Evolutionary conservation across 2,329 filamentous ascomycete genomes (phyloP).

Genomic region (Juglanconis sp.): DNA sequence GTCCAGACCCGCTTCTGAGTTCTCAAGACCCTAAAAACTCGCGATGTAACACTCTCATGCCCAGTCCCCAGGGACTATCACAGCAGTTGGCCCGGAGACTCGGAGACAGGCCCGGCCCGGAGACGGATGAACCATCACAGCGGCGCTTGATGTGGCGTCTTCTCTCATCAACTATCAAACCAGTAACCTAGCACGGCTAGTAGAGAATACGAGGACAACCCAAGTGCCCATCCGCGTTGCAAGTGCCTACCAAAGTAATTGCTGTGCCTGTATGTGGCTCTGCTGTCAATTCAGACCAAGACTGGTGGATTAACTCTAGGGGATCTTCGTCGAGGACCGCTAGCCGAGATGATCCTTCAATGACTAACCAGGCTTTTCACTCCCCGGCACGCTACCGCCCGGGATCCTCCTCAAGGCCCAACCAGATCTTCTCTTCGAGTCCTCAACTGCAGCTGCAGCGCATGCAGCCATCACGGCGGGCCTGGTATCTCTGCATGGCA

Average conservation of each 20-base stretch:
- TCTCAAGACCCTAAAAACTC: no score
- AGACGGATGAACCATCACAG: neutral
- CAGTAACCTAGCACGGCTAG: no score
- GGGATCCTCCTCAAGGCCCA: neutral
- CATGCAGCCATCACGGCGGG: neutral
- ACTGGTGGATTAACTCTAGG: conserved; percentile 18
- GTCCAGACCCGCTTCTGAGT: neutral
- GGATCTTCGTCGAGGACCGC: conserved; percentile 16
- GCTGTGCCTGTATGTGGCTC: neutral
- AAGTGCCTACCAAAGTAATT: no score
- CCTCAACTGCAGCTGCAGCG: neutral
- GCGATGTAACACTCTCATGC: no score
- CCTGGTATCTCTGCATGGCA: neutral
- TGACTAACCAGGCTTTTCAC: neutral
- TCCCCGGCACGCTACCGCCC: neutral
- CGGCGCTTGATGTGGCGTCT: neutral
- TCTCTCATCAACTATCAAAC: neutral
- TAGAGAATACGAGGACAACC: no score
- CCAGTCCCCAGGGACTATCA: neutral
- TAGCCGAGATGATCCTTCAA: conserved; percentile 16
- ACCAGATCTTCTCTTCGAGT: no score
- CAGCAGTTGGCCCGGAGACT: neutral
- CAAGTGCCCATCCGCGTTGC: no score
- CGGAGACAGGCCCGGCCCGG: neutral
- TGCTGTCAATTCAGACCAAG: conserved; percentile 1